Percentiles rank a stretch among this genome's conserved stretches.
phyloP scores from a whole-genome alignment of 2,329 filamentous ascomycete genomes.

The Cladosporium austrohemisphaericum region DNA sequence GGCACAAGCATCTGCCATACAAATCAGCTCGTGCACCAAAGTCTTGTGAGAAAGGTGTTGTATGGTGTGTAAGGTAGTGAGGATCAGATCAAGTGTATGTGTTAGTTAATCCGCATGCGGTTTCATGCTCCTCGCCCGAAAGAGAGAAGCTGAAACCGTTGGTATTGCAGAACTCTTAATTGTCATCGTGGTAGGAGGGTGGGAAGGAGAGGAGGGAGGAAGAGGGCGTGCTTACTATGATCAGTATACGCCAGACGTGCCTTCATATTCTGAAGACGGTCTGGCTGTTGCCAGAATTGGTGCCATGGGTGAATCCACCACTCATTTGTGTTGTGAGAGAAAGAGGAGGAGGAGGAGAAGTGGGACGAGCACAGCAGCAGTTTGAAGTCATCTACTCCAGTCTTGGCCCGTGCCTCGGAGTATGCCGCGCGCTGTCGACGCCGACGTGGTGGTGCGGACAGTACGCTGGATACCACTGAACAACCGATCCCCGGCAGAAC shows the following conservation, averaged over 20 bases:
- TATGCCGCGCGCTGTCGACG: background rate
- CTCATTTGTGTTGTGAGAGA: slow-evolving; percentile 3
- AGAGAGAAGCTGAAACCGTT: slow-evolving; percentile 31
- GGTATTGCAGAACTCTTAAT: slow-evolving; percentile 50
- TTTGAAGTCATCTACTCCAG: too few relatives aligned
- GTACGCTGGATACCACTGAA: too few relatives aligned
- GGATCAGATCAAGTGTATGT: slow-evolving; percentile 50
- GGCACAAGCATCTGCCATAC: too few relatives aligned
- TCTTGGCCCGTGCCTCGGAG: background rate
- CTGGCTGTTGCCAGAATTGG: slow-evolving; percentile 4
- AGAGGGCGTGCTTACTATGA: slow-evolving; percentile 4
- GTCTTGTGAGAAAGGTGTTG: too few relatives aligned
- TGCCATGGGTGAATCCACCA: background rate
- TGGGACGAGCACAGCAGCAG: background rate
- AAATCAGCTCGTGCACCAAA: too few relatives aligned
- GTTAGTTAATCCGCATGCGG: slow-evolving; percentile 43
- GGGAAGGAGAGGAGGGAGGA: background rate
- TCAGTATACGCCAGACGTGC: background rate
- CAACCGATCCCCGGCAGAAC: too few relatives aligned
- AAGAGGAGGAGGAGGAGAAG: background rate
- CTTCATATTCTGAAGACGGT: background rate
- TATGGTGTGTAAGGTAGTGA: too few relatives aligned
- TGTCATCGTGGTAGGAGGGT: slow-evolving; percentile 37
- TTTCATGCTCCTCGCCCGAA: slow-evolving; percentile 23
- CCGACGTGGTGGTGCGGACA: too few relatives aligned